Evolutionary conservation across 73 alveolate species (phyloP).

Genomic region (Paramecium caudatum): DNA sequence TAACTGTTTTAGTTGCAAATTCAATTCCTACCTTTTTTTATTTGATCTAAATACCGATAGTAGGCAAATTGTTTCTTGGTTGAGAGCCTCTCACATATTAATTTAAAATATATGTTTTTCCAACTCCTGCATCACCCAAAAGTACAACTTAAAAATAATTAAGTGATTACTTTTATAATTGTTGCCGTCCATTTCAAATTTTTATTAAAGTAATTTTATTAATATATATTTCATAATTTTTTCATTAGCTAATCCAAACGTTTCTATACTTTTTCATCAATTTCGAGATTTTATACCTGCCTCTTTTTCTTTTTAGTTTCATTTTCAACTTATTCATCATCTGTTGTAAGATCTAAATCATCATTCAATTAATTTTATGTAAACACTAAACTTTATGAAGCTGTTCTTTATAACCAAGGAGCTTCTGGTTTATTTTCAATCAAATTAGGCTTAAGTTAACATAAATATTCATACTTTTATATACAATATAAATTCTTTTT

Average conservation of each 20-base stretch:
- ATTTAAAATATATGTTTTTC: conserved; percentile 81
- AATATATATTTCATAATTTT: neutral
- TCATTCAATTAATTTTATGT: conserved; percentile 6
- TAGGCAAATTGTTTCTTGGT: conserved; percentile 69
- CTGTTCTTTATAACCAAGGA: conserved; percentile 36
- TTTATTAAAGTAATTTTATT: neutral
- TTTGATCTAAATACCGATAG: conserved; percentile 36
- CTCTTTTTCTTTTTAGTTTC: neutral
- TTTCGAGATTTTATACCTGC: neutral
- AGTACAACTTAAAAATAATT: conserved; percentile 78
- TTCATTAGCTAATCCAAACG: conserved; percentile 35
- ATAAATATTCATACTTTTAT: neutral
- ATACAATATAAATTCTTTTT: neutral
- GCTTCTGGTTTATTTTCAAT: conserved; percentile 63
- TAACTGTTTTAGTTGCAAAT: conserved; percentile 89
- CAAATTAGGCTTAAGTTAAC: neutral
- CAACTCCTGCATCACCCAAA: conserved; percentile 92
- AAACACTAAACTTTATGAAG: neutral
- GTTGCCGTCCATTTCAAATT: conserved; percentile 15
- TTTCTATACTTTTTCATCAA: neutral
- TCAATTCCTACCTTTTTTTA: conserved; percentile 83
- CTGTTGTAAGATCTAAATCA: conserved; percentile 38
- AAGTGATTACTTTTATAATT: neutral
- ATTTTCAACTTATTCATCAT: neutral
- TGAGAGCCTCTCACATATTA: conserved; percentile 66